Percentiles rank a stretch among this genome's conserved stretches.
phyloP scores from a whole-genome alignment of 176 grass and related monocot genomes.

The Aegilops umbellulata region DNA sequence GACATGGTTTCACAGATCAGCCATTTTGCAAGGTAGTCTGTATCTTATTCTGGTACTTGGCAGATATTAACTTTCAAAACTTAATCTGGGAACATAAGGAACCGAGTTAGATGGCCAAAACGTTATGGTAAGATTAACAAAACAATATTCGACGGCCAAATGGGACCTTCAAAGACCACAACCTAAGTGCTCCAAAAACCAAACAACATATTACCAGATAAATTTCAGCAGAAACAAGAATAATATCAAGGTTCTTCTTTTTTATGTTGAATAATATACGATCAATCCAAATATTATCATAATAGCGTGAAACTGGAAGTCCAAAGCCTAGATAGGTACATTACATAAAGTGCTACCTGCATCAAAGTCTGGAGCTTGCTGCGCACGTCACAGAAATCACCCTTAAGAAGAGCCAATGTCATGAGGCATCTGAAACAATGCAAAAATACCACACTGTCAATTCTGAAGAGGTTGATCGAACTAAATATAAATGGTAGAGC shows the following conservation, averaged over 20 bases:
- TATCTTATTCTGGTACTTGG: not conserved
- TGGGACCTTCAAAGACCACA: not conserved
- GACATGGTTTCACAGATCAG: not conserved
- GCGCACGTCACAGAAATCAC: slow-evolving; percentile 57
- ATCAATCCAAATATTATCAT: not conserved
- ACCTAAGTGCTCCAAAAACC: not conserved
- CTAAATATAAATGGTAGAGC: not conserved
- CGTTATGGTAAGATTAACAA: not conserved
- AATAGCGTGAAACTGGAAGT: not conserved
- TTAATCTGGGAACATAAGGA: not conserved
- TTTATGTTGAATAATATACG: not conserved
- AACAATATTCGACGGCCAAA: not conserved
- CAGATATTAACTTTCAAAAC: not conserved
- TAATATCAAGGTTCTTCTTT: not conserved
- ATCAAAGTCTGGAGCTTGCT: slow-evolving; percentile 69
- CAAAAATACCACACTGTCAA: not conserved
- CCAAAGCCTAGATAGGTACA: slow-evolving; percentile 15
- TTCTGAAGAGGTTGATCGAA: not conserved
- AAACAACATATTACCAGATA: not conserved
- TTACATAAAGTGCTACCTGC: slow-evolving; percentile 44
- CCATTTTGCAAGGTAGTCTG: not conserved
- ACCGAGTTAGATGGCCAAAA: too few relatives aligned
- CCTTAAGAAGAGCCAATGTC: slow-evolving; percentile 59
- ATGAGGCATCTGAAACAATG: slow-evolving; percentile 56
- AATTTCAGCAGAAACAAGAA: not conserved